These are phyloP conservation scores for Phialemoniopsis sp. DNA, from an alignment of 2,329 filamentous ascomycete species.

Conservation along the genomic window DNA sequence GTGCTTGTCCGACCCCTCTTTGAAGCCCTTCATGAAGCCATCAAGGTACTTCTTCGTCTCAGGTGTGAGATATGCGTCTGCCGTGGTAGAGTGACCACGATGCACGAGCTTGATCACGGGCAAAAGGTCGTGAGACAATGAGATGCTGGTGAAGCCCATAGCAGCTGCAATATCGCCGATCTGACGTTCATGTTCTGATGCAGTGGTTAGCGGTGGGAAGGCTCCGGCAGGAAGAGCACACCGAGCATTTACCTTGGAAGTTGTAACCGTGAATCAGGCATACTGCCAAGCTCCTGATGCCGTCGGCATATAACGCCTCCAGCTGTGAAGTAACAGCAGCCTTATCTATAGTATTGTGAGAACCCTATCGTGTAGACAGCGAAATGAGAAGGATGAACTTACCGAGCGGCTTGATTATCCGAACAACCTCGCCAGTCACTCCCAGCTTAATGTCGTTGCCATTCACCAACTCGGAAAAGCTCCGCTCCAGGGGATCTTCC, in stretches of 20 bases:
- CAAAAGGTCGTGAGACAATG: slow-evolving; percentile 63
- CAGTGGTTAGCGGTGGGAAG: background rate
- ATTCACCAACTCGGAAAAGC: background rate
- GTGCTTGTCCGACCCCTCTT: slow-evolving; percentile 60
- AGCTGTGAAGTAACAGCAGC: slow-evolving; percentile 49
- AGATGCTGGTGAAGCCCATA: slow-evolving; percentile 65
- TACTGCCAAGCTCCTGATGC: slow-evolving; percentile 63
- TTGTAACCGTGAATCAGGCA: slow-evolving; percentile 71
- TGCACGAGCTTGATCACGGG: slow-evolving; percentile 74
- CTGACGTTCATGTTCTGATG: slow-evolving; percentile 40
- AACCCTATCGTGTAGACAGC: too few relatives aligned
- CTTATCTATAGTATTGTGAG: slow-evolving; percentile 19
- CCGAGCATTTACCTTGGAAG: slow-evolving; percentile 51
- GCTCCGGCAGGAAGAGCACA: background rate
- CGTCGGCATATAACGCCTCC: slow-evolving; percentile 54
- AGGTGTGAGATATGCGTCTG: slow-evolving; percentile 68
- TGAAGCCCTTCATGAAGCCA: slow-evolving; percentile 61
- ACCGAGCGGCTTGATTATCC: slow-evolving; percentile 54
- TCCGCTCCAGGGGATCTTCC: slow-evolving; percentile 25
- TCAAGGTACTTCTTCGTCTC: slow-evolving; percentile 68
- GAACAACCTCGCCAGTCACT: slow-evolving; percentile 60
- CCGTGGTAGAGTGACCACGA: slow-evolving; percentile 62
- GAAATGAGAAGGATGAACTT: too few relatives aligned
- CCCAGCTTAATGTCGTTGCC: slow-evolving; percentile 29
- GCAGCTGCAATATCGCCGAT: slow-evolving; percentile 60